These are phyloP conservation scores for Aspergillus sp. DNA, from an alignment of 2,329 filamentous ascomycete genomes.

Conservation along the genomic window DNA sequence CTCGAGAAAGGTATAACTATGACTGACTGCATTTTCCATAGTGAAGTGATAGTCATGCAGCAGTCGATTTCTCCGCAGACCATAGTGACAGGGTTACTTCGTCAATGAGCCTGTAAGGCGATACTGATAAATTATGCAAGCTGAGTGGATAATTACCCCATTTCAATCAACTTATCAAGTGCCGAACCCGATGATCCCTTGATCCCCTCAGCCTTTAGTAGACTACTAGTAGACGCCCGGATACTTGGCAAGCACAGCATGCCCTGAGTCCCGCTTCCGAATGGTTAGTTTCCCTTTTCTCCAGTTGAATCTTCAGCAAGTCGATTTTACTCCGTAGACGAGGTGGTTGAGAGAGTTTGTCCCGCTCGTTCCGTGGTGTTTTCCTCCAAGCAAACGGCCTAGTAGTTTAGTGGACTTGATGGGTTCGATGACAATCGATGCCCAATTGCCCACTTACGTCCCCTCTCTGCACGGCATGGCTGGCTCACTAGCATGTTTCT, in stretches of 20 bases:
- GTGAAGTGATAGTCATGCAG: too few species aligned
- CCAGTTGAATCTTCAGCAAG: background rate
- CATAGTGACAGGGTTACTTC: too few species aligned
- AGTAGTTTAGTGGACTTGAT: background rate
- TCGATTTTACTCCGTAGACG: too few species aligned
- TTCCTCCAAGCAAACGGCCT: background rate
- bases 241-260: constrained; percentile 1
- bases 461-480: background rate
- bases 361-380: background rate
- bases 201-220: background rate
- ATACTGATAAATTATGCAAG: background rate
- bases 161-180: background rate
- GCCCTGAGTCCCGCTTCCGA: background rate
- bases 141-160: background rate
- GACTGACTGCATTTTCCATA: too few species aligned
- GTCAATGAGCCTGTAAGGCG: too few species aligned
- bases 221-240: background rate
- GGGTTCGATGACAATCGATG: too few species aligned
- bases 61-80: too few species aligned
- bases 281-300: constrained; percentile 4
- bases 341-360: background rate
- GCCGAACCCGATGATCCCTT: background rate
- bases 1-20: too few species aligned
- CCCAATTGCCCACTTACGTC: background rate
- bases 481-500: background rate